Conservation (phyloP, 2,329 filamentous ascomycete species). For the Karstenula rhodostoma region DNA sequence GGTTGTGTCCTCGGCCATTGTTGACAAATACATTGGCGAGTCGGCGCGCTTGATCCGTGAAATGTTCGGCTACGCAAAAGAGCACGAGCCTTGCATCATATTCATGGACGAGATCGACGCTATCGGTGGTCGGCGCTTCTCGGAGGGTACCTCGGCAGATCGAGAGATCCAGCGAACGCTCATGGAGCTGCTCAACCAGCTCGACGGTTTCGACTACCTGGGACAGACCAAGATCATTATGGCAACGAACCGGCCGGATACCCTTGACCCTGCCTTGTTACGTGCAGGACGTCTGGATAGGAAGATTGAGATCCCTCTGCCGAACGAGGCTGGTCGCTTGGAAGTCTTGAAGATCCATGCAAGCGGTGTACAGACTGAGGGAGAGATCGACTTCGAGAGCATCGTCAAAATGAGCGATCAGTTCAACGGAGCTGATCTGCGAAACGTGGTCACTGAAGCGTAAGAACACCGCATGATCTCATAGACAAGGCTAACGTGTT, state of each 20-base stretch:
- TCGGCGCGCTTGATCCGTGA: slow-evolving; percentile 96
- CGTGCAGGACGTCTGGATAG: slow-evolving; percentile 92
- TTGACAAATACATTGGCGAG: slow-evolving; percentile 99
- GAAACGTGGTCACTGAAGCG: slow-evolving; percentile 98
- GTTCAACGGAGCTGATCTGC: slow-evolving; percentile 94
- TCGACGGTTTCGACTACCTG: slow-evolving; percentile 98
- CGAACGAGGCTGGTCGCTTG: slow-evolving; percentile 93
- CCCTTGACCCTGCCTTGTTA: slow-evolving; percentile 89
- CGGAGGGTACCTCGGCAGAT: slow-evolving; percentile 95
- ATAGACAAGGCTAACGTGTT: slow-evolving; percentile 31
- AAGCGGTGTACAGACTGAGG: slow-evolving; percentile 83
- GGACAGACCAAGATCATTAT: slow-evolving; percentile 99
- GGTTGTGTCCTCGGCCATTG: slow-evolving; percentile 97
- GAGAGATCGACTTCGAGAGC: slow-evolving; percentile 97
- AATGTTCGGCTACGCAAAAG: slow-evolving; percentile 99
- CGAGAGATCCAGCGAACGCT: slow-evolving; percentile 97
- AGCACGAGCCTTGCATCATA: slow-evolving; percentile 99
- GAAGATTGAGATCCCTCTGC: slow-evolving; percentile 97
- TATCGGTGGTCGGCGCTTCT: slow-evolving; percentile 95
- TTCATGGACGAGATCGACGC: slow-evolving; percentile 99
- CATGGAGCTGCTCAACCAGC: slow-evolving; percentile 98
- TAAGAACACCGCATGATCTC: slow-evolving; percentile 58
- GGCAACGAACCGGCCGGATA: slow-evolving; percentile 98
- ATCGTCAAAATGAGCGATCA: slow-evolving; percentile 99
- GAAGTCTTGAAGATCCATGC: slow-evolving; percentile 99